Evolutionary conservation across 192 early-diverging fungal species (phyloP).

Genomic region (Chytriomyces hyalinus): DNA sequence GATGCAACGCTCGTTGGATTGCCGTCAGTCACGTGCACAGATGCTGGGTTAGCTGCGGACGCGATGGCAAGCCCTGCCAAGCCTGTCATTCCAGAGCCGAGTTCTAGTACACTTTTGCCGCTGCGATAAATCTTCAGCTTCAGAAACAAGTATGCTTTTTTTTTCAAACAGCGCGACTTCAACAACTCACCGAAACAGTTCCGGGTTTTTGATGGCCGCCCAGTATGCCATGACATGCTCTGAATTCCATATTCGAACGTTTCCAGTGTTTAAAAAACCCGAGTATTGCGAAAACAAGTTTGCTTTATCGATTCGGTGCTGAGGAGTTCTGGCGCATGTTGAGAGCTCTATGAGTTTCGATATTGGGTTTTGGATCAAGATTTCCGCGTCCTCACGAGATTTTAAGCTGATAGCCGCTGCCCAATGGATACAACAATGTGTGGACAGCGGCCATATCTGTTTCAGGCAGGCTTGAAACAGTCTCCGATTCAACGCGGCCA

Average conservation of each 20-base stretch:
- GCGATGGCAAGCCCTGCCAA: conserved; percentile 12
- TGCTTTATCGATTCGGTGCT: too few species aligned
- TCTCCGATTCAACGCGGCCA: too few species aligned
- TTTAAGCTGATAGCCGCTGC: too few species aligned
- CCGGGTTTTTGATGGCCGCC: not conserved
- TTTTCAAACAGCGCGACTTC: not conserved
- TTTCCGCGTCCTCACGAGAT: too few species aligned
- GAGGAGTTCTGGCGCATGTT: too few species aligned
- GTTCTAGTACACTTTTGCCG: conserved; percentile 15
- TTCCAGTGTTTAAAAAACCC: conserved; percentile 28
- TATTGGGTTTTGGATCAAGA: too few species aligned
- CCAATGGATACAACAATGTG: too few species aligned
- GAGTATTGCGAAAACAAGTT: conserved; percentile 7
- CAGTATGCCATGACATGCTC: conserved; percentile 12
- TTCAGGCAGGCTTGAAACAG: too few species aligned
- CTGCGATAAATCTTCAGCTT: not conserved
- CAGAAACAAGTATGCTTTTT: not conserved
- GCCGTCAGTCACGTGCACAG: conserved; percentile 14
- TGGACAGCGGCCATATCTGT: too few species aligned
- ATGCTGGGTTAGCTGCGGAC: not conserved
- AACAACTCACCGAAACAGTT: conserved; percentile 7
- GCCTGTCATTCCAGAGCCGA: conserved; percentile 25
- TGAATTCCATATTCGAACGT: conserved; percentile 26
- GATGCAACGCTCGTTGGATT: conserved; percentile 16
- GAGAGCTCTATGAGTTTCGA: too few species aligned